Base-by-base conservation (phyloP, 2,329 filamentous ascomycete genomes). In the Claviceps digitariae region DNA sequence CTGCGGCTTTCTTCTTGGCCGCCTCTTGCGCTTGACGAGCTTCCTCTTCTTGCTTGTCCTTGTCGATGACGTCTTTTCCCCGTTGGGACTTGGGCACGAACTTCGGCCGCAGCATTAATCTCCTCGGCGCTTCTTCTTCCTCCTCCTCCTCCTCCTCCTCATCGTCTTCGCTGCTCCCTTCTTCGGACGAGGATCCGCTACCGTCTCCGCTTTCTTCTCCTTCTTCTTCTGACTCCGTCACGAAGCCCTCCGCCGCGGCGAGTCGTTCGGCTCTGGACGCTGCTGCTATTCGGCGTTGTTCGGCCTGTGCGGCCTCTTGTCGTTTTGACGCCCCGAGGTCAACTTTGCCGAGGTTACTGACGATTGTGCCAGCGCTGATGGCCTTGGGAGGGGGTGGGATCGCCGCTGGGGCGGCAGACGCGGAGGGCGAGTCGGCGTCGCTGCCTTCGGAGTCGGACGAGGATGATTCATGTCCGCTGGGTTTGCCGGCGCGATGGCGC, bases 401-500 rank as follows among this genome's bases (percentile, higher is more conserved):
- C 57, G 15, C 12, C 27, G 45, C 17, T 9, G 70, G 58, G 56
- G 66, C 59, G 57, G 64, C 41, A 48, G 57, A 57, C 58, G 64
- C 49, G 46, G 57, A 56, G 57, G 59, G 52, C 52, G 61, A 53
- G 13, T 66, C 61, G 50, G 63, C 58, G 54, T 76, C 75, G 63
- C 69, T 72, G 59, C 69, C 70, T 48, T 78, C 75, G 6, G 72
- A 75, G 55, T 78, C 74, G 41, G 77, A 80, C 44, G 75, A 77
- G 8, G 75, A 77, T 6, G 75, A 77, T 13, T 73, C 74, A 56
- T 73, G 76, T 8, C 73, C 78, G 2, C 76, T 72, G 17, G 84
- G 74, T 68, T 96, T 97, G 59, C 93, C 91, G 17, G 91, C 85
- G 55, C 90, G 83, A 63, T 96, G 86, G 54, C 93, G 86, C 60